Base-by-base conservation (phyloP, 176 grass and related monocot genomes). In the Avena atlantica region DNA sequence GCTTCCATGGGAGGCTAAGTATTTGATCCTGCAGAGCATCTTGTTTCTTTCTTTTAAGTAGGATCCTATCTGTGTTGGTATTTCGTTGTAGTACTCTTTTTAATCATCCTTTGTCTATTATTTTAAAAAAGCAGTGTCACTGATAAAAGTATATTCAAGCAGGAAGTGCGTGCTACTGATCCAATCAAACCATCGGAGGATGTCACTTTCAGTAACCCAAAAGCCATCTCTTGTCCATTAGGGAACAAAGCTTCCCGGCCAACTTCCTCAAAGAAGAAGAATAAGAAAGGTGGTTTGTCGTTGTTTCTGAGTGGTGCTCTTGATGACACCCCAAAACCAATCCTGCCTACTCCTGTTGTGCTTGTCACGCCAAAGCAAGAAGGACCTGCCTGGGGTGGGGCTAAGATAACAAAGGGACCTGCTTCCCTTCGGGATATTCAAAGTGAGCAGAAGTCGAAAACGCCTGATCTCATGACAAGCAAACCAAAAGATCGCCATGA, bases 281-380 rank as follows among this genome's bases (percentile, higher is more conserved):
- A 93, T 25, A 91, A 88, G 80, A 99, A 96, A 92, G 97, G 94
- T 71, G 97, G 97, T 23, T 53, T 99, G 52, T 99, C 97, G 12
- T 73, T 96, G 89, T 99, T 99, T 86, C 83, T 99, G 79, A 96
- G 87, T 81, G 94, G 97, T 87, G 97, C 97, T 91, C 94, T 99
- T 59, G 97, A 99, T 71, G 94, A 94, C 86, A 85, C 90, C 82
- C 89, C 92, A 53, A 96, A 90, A 83, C 85, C 47, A 87, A 87
- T 82, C 36, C 83, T 24, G 7, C 91, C 92, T 81, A 68, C 87
- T 58, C 68, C 81, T 58, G 83, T 79, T 83, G 86, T 80, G 66
- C 52, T 8, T 79, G 78, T 74, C 66, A 82, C 79, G 10, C 94
- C 90, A 3, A 99, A 99, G 85, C 81, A 76, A 78, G 97, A 99